phyloP scores from a whole-genome alignment of 2,329 filamentous ascomycete species.

The Fonsecaea nubica region DNA sequence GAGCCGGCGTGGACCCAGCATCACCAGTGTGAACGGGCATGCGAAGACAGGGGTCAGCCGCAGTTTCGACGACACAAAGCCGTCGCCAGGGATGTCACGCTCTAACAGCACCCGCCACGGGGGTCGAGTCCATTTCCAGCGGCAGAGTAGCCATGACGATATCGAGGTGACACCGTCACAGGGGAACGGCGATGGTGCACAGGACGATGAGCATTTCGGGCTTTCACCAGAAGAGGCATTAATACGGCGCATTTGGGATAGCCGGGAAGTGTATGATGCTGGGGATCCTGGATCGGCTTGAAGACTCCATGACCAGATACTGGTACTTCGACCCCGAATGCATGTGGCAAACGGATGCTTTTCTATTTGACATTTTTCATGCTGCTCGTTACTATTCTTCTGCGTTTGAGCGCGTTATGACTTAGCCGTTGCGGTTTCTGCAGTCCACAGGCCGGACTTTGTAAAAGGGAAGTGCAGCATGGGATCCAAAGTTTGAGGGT shows the following conservation, averaged over 20 bases:
- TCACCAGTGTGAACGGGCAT: constrained; percentile 24
- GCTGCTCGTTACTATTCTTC: constrained; percentile 15
- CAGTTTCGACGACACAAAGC: constrained; percentile 33
- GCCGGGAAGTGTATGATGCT: constrained; percentile 35
- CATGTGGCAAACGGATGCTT: neutral
- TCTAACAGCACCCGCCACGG: constrained; percentile 20
- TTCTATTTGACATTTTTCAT: constrained; percentile 8
- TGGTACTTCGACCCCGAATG: neutral
- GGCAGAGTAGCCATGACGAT: constrained; percentile 40
- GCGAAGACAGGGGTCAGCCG: constrained; percentile 24
- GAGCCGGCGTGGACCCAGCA: constrained; percentile 35
- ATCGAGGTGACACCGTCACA: constrained; percentile 40
- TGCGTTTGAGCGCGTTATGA: constrained; percentile 27
- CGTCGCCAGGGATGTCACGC: constrained; percentile 22
- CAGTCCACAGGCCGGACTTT: neutral
- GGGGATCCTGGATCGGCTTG: constrained; percentile 22
- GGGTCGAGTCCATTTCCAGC: constrained; percentile 38
- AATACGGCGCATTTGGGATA: constrained; percentile 40
- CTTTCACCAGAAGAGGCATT: constrained; percentile 37
- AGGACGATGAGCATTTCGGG: constrained; percentile 37
- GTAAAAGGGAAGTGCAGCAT: neutral
- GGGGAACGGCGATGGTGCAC: constrained; percentile 33
- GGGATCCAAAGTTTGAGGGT: neutral
- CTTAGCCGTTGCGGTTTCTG: neutral
- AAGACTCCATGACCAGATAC: neutral